Percentiles rank a stretch among this genome's conserved stretches.
phyloP scores from a whole-genome alignment of 2,329 filamentous ascomycete species.

The Verticillium zaregamsianum region DNA sequence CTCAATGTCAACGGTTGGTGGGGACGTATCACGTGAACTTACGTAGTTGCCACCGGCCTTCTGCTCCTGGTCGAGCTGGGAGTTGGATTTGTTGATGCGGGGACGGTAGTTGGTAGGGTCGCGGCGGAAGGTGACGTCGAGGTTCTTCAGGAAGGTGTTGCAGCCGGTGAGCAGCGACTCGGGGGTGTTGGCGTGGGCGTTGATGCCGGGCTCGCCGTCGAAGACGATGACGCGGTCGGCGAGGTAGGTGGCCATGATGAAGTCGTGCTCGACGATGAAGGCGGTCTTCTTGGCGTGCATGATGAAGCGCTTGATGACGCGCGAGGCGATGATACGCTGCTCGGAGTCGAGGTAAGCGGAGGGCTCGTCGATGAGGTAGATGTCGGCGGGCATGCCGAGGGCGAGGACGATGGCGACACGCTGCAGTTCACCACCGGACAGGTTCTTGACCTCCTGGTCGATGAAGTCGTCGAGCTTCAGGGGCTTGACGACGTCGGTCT shows the following conservation, averaged over 20 bases:
- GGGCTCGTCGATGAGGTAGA: constrained; percentile 97
- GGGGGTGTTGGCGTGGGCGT: constrained; percentile 82
- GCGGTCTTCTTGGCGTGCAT: constrained; percentile 99
- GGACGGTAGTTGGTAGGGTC: constrained; percentile 95
- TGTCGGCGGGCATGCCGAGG: constrained; percentile 93
- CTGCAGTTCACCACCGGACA: constrained; percentile 98
- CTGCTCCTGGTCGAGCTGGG: constrained; percentile 96
- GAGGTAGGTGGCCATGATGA: constrained; percentile 82
- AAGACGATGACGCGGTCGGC: constrained; percentile 98
- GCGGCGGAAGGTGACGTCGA: constrained; percentile 97
- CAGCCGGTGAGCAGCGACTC: constrained; percentile 93
- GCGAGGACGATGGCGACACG: constrained; percentile 96
- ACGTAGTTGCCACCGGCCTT: constrained; percentile 90
- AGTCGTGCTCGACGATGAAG: constrained; percentile 99
- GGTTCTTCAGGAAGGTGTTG: constrained; percentile 93
- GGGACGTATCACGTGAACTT: constrained; percentile 33
- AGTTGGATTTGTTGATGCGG: constrained; percentile 96
- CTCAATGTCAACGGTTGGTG: not conserved
- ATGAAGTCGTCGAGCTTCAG: constrained; percentile 98
- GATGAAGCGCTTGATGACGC: constrained; percentile 99
- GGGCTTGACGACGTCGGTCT: constrained; percentile 99
- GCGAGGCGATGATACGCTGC: constrained; percentile 94
- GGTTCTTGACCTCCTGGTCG: constrained; percentile 97
- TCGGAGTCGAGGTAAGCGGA: constrained; percentile 97
- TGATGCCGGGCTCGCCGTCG: constrained; percentile 85